phyloP scores from a whole-genome alignment of 179 eudicot species.

The Pouteria campechiana region DNA sequence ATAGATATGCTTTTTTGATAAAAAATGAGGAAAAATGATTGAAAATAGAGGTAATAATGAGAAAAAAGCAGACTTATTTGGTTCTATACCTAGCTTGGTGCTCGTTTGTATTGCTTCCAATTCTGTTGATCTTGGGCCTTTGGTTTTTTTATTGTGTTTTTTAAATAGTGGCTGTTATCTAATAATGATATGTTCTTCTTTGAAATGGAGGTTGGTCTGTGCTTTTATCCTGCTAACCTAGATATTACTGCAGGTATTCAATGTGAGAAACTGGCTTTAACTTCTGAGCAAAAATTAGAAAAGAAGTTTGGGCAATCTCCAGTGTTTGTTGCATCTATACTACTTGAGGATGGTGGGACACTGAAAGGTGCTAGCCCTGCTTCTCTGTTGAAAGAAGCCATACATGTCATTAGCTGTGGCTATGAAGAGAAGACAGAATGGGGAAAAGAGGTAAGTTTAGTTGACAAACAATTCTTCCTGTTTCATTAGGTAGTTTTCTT shows the following conservation, averaged over 20 bases:
- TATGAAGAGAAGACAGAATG: constrained; percentile 16
- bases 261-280: constrained; percentile 6
- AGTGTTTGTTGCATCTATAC: constrained; percentile 10
- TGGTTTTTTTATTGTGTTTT: too few species aligned
- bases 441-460: constrained; percentile 12
- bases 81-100: too few species aligned
- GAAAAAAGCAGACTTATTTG: too few species aligned
- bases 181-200: too few species aligned
- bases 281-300: constrained; percentile 6
- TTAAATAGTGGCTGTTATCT: too few species aligned
- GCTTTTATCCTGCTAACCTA: too few species aligned
- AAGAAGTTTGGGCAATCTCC: constrained; percentile 18
- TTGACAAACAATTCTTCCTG: not conserved
- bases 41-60: too few species aligned
- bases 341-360: constrained; percentile 8
- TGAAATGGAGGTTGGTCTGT: too few species aligned
- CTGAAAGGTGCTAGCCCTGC: constrained; percentile 6
- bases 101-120: too few species aligned
- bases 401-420: constrained; percentile 20
- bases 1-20: too few species aligned
- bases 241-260: constrained; percentile 5
- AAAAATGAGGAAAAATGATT: too few species aligned
- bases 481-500: not conserved
- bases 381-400: constrained; percentile 12
- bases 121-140: too few species aligned